A percentile compares a stretch with the other conserved stretches of the same genome.
Conservation (phyloP, 1,139 yeast species). For the Hyphopichia buzzinii region DNA sequence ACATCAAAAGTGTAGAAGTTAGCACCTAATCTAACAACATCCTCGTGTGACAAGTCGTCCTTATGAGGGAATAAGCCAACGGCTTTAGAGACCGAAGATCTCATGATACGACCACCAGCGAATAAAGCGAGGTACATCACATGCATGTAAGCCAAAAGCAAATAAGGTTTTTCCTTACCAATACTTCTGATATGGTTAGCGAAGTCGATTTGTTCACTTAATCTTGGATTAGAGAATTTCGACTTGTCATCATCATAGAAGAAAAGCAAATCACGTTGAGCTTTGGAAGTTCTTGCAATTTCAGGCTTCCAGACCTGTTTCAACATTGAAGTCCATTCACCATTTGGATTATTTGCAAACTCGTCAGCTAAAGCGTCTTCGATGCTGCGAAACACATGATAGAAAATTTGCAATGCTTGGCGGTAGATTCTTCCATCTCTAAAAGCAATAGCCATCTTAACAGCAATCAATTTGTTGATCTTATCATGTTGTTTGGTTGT, state of each 20-base stretch:
- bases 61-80: slow-evolving; percentile 75
- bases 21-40: slow-evolving; percentile 60
- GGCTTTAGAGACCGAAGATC: slow-evolving; percentile 63
- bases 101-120: slow-evolving; percentile 81
- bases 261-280: slow-evolving; percentile 63
- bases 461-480: slow-evolving; percentile 65
- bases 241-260: slow-evolving; percentile 56
- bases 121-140: slow-evolving; percentile 82
- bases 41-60: slow-evolving; percentile 60
- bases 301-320: slow-evolving; percentile 68
- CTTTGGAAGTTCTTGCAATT: slow-evolving; percentile 58
- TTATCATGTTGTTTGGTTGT: slow-evolving; percentile 67
- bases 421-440: slow-evolving; percentile 74
- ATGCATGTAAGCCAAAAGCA: slow-evolving; percentile 80
- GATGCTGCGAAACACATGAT: slow-evolving; percentile 69
- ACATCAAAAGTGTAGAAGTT: slow-evolving; percentile 73
- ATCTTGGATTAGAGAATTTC: slow-evolving; percentile 56
- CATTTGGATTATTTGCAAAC: slow-evolving; percentile 31
- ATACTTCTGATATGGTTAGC: slow-evolving; percentile 56
- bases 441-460: slow-evolving; percentile 72
- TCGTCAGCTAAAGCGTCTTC: slow-evolving; percentile 56
- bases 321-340: slow-evolving; percentile 45
- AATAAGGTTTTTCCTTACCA: slow-evolving; percentile 62
- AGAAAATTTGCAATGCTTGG: slow-evolving; percentile 77
- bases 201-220: slow-evolving; percentile 62